Evolutionary conservation across 2,329 filamentous ascomycete species (phyloP).

Genomic region (Stagonosporopsis tanaceti): DNA sequence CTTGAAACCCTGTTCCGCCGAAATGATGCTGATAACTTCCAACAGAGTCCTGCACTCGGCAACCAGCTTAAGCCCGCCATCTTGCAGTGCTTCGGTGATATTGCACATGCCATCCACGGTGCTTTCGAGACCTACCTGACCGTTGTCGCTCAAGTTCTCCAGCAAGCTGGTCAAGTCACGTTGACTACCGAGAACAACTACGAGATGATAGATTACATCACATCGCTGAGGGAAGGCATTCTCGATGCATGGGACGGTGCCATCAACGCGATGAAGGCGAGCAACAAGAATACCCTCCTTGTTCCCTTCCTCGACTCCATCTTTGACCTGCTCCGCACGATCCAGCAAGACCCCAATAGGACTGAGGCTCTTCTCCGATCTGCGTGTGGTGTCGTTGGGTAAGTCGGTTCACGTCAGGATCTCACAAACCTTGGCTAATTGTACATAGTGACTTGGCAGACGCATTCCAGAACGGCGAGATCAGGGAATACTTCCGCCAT

Average conservation of each 20-base stretch:
- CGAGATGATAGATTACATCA: slow-evolving; percentile 96
- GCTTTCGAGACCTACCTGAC: slow-evolving; percentile 92
- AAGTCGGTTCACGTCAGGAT: slow-evolving; percentile 28
- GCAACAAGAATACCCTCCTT: slow-evolving; percentile 75
- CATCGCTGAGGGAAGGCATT: slow-evolving; percentile 93
- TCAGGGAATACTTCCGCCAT: slow-evolving; percentile 82
- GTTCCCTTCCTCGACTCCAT: slow-evolving; percentile 83
- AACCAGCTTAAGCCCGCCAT: slow-evolving; percentile 99
- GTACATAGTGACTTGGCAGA: slow-evolving; percentile 83
- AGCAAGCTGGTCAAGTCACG: slow-evolving; percentile 87
- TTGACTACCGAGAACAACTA: slow-evolving; percentile 81
- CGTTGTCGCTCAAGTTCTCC: slow-evolving; percentile 91
- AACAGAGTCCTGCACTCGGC: slow-evolving; percentile 79
- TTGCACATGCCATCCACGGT: slow-evolving; percentile 90
- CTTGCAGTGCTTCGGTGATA: slow-evolving; percentile 96
- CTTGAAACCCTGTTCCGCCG: not conserved
- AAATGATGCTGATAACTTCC: slow-evolving; percentile 2
- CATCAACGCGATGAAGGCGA: slow-evolving; percentile 89
- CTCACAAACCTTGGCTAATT: slow-evolving; percentile 46
- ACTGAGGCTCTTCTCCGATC: slow-evolving; percentile 91
- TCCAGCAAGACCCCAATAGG: slow-evolving; percentile 83
- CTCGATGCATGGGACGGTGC: slow-evolving; percentile 99
- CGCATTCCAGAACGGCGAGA: slow-evolving; percentile 89
- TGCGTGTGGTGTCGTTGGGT: slow-evolving; percentile 98
- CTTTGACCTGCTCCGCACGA: slow-evolving; percentile 83